These are phyloP conservation scores for Apiospora saccharicola DNA, from an alignment of 2,329 filamentous ascomycete genomes.

Conservation along the genomic window DNA sequence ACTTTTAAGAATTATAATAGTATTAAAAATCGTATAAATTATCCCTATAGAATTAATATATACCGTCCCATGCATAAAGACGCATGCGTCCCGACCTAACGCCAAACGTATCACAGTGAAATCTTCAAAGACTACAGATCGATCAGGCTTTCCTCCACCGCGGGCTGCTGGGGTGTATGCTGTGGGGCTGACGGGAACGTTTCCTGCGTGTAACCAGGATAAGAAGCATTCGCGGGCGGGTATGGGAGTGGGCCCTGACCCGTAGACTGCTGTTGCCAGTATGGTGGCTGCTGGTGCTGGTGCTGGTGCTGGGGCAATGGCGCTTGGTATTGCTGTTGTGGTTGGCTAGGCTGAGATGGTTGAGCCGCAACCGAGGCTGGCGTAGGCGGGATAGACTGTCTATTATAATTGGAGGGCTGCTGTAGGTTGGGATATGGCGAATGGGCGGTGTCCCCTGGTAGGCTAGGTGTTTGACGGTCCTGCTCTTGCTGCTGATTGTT, in stretches of 20 bases:
- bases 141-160: conserved; percentile 80
- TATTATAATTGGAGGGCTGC: conserved; percentile 52
- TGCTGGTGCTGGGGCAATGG: conserved; percentile 48
- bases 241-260: conserved; percentile 51
- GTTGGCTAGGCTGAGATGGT: conserved; percentile 39
- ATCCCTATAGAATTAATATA: not conserved
- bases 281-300: conserved; percentile 55
- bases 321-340: conserved; percentile 45
- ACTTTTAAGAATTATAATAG: not conserved
- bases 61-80: not conserved
- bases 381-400: conserved; percentile 52
- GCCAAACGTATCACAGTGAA: not conserved
- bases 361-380: conserved; percentile 39
- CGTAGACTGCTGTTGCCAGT: conserved; percentile 55
- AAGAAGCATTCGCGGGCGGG: conserved; percentile 45
- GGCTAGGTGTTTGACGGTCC: conserved; percentile 47
- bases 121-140: conserved; percentile 63
- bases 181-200: conserved; percentile 72
- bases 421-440: conserved; percentile 63
- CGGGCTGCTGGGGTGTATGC: conserved; percentile 64
- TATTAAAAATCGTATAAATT: conserved; percentile 12
- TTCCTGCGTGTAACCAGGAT: conserved; percentile 63
- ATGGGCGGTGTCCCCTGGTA: conserved; percentile 50
- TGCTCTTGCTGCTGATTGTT: conserved; percentile 43
- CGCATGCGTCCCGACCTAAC: conserved; percentile 2